Percentiles rank a stretch among this genome's conserved stretches.
phyloP scores from a whole-genome alignment of 2,329 filamentous ascomycete species.

The Escovopsis sp. region DNA sequence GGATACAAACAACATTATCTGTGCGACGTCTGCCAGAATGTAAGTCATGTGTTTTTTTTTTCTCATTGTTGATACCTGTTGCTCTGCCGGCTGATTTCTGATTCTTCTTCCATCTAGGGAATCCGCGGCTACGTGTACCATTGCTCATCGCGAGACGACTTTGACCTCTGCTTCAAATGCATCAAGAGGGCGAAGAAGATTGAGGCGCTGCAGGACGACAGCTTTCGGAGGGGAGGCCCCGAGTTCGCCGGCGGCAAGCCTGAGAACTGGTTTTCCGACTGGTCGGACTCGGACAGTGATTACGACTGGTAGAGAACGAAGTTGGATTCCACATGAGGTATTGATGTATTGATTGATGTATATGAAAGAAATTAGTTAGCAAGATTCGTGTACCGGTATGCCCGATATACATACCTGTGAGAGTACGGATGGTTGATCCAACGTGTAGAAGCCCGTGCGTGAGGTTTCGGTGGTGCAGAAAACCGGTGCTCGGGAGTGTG shows the following conservation, averaged over 20 bases:
- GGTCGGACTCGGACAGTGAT: too few relatives aligned
- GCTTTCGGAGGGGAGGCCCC: constrained; percentile 1
- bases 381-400: too few relatives aligned
- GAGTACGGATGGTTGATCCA: too few relatives aligned
- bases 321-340: too few relatives aligned
- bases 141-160: constrained; percentile 2
- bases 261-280: too few relatives aligned
- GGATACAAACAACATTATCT: neutral
- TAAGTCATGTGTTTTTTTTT: constrained; percentile 1
- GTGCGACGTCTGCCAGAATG: constrained; percentile 5
- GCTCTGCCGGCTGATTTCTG: neutral
- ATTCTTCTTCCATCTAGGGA: neutral
- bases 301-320: too few relatives aligned
- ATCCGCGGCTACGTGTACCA: constrained; percentile 4
- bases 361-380: neutral
- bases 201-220: constrained; percentile 1
- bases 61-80: too few relatives aligned
- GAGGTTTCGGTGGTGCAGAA: too few relatives aligned
- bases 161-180: constrained; percentile 6
- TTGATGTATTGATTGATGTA: neutral
- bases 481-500: too few relatives aligned
- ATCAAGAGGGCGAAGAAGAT: neutral
- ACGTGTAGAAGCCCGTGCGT: too few relatives aligned
- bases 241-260: too few relatives aligned
- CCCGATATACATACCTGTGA: too few relatives aligned